Conservation (phyloP, 192 early-diverging fungal genomes). For the Backusella luteola region DNA sequence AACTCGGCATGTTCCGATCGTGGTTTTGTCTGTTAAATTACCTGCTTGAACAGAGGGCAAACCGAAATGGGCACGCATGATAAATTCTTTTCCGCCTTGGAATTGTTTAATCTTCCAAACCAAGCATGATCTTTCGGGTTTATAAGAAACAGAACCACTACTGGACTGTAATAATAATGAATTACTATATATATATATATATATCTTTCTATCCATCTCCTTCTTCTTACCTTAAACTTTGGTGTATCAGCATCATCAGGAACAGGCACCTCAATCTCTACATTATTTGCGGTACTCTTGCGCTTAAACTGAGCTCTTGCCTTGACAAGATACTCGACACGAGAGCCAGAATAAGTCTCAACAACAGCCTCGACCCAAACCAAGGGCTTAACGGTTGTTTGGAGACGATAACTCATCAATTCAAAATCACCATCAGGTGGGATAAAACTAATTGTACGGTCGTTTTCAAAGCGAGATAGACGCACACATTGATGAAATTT, state of each 20-base stretch:
- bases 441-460: constrained; percentile 88
- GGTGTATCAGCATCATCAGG: constrained; percentile 97
- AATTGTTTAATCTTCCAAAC: constrained; percentile 99
- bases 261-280: constrained; percentile 97
- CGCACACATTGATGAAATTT: constrained; percentile 91
- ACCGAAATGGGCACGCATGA: constrained; percentile 86
- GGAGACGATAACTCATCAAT: constrained; percentile 86
- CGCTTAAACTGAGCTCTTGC: constrained; percentile 98
- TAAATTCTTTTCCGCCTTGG: constrained; percentile 95
- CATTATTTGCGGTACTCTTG: constrained; percentile 95
- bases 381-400: constrained; percentile 80
- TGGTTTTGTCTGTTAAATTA: constrained; percentile 15
- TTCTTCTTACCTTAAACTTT: constrained; percentile 69
- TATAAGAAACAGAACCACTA: constrained; percentile 87
- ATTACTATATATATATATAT: background rate
- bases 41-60: constrained; percentile 79
- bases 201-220: background rate
- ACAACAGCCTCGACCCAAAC: constrained; percentile 84
- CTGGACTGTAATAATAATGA: constrained; percentile 50
- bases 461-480: constrained; percentile 82
- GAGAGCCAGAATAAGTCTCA: constrained; percentile 85
- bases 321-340: constrained; percentile 96
- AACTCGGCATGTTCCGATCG: background rate
- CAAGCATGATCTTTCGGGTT: constrained; percentile 90
- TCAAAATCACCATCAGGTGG: constrained; percentile 72